Evolutionary conservation across 2,329 filamentous ascomycete genomes (phyloP).

Genomic region (Phyllosticta citribraziliensis): DNA sequence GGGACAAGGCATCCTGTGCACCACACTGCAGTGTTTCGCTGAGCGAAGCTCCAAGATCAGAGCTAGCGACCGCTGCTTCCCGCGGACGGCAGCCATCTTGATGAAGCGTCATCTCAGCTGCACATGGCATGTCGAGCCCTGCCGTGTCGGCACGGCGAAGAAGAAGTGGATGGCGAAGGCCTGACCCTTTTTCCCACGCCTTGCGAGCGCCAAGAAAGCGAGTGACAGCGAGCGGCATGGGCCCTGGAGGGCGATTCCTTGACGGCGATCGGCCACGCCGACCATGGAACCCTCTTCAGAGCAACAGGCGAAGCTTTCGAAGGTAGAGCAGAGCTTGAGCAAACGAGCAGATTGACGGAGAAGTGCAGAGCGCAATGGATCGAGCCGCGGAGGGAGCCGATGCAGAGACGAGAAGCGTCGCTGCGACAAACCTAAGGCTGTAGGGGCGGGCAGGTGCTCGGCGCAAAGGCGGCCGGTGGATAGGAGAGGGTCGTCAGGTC

Average conservation of each 20-base stretch:
- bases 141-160: neutral
- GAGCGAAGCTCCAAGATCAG: conserved; percentile 6
- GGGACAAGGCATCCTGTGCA: conserved; percentile 3
- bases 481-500: neutral
- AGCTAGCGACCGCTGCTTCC: conserved; percentile 7
- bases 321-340: neutral
- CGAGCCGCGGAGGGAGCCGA: neutral
- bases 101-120: neutral
- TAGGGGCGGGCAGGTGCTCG: neutral
- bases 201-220: neutral
- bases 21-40: neutral
- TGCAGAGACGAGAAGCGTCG: neutral
- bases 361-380: neutral
- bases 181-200: neutral
- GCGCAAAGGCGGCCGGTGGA: neutral
- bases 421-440: neutral
- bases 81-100: conserved; percentile 5
- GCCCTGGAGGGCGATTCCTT: neutral
- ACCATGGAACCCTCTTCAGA: conserved; percentile 3
- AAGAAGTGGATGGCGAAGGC: neutral
- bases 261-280: conserved; percentile 8
- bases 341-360: neutral
- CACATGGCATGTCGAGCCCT: neutral
- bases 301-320: neutral
- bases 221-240: neutral